These are phyloP conservation scores for Paramecium sexaurelia DNA, from an alignment of 73 alveolate species.

Conservation along the genomic window DNA sequence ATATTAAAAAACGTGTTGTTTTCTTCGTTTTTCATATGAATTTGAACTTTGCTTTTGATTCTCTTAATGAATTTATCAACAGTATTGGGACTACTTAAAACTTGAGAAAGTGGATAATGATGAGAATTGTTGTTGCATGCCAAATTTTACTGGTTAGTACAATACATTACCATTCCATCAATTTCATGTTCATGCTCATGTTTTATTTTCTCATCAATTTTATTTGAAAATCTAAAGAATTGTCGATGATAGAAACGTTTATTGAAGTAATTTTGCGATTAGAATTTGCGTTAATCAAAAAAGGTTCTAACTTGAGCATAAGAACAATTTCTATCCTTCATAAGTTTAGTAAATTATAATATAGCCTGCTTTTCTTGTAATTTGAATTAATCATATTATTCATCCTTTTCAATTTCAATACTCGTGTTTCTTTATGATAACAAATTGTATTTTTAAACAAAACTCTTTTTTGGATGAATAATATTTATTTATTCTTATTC, in stretches of 20 bases:
- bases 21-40: background rate
- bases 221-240: slow-evolving; percentile 12
- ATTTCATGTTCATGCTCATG: background rate
- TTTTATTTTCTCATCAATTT: background rate
- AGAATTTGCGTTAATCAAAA: slow-evolving; percentile 2
- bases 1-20: background rate
- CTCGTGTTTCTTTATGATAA: background rate
- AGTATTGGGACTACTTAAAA: background rate
- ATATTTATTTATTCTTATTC: background rate
- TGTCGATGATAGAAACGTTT: background rate
- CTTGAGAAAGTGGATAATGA: background rate
- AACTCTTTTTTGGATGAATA: background rate
- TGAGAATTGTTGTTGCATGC: background rate
- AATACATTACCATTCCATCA: background rate
- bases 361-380: slow-evolving; percentile 1
- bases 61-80: background rate
- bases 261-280: background rate
- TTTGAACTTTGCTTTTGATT: background rate
- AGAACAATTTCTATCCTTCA: slow-evolving; percentile 46
- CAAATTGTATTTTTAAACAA: background rate
- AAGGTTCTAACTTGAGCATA: slow-evolving; percentile 46
- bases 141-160: background rate
- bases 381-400: background rate
- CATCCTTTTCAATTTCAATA: background rate
- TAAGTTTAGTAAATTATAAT: background rate